A percentile compares a stretch with the other conserved stretches of the same genome.
phyloP scores from a whole-genome alignment of 2,329 filamentous ascomycete genomes.

The Calonectria multiphialidica region DNA sequence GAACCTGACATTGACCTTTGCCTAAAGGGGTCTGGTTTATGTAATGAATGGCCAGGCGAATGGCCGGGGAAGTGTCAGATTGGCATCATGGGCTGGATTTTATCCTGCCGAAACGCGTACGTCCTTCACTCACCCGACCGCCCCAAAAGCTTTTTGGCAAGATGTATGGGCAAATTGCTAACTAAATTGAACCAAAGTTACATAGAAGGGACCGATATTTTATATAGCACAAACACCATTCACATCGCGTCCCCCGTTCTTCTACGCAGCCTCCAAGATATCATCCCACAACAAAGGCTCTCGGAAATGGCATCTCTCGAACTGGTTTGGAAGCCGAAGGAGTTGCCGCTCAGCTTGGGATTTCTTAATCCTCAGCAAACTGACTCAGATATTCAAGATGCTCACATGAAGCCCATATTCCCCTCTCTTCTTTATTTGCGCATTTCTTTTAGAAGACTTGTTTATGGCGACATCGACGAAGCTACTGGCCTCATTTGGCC shows the following conservation, averaged over 20 bases:
- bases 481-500: constrained; percentile 28
- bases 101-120: constrained; percentile 44
- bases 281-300: constrained; percentile 25
- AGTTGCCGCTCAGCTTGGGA: constrained; percentile 17
- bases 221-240: constrained; percentile 45
- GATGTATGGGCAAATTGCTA: background rate
- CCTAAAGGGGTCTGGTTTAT: constrained; percentile 21
- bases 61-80: constrained; percentile 35
- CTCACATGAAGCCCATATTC: constrained; percentile 10
- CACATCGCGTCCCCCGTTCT: constrained; percentile 35
- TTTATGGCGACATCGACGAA: constrained; percentile 23
- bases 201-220: constrained; percentile 41
- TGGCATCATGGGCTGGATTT: constrained; percentile 47
- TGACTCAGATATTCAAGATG: background rate
- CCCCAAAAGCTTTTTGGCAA: background rate
- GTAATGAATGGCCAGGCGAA: constrained; percentile 29
- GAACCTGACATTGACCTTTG: constrained; percentile 31
- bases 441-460: constrained; percentile 24
- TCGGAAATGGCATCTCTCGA: constrained; percentile 31
- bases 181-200: constrained; percentile 30
- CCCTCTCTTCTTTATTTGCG: constrained; percentile 27
- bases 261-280: constrained; percentile 28
- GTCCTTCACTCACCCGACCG: background rate
- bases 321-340: constrained; percentile 28
- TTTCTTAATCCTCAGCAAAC: constrained; percentile 11